Conservation (phyloP, 441 rosid genomes). For the Breynia disticha region DNA sequence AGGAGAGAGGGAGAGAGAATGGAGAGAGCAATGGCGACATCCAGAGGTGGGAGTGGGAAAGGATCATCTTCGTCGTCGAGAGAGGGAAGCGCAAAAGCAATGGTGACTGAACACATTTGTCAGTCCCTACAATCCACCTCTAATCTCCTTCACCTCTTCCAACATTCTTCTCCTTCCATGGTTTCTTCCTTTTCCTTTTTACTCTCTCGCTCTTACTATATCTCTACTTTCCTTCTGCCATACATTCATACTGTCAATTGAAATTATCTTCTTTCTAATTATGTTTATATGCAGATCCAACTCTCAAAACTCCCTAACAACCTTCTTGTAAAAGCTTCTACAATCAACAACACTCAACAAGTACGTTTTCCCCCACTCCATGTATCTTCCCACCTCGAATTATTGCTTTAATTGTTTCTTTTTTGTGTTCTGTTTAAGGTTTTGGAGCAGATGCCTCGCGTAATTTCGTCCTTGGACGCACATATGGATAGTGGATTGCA, state of each 20-base stretch:
- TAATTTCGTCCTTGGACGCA: constrained; percentile 53
- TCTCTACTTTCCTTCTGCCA: no score
- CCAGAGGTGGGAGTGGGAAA: no score
- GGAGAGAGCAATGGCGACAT: no score
- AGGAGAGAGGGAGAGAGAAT: no score
- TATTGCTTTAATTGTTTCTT: background rate
- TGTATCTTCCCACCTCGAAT: background rate
- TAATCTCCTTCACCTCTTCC: constrained; percentile 71
- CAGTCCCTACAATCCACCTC: constrained; percentile 72
- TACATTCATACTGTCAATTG: no score
- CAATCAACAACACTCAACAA: constrained; percentile 47
- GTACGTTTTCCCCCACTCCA: constrained; percentile 21
- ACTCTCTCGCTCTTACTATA: no score
- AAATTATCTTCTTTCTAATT: no score
- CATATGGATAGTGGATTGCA: constrained; percentile 47
- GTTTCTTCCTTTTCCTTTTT: constrained; percentile 11
- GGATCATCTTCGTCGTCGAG: constrained; percentile 8
- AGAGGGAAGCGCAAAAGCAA: constrained; percentile 54
- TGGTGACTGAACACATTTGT: constrained; percentile 58
- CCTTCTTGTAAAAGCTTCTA: constrained; percentile 43
- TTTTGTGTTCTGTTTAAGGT: constrained; percentile 24
- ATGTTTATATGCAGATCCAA: constrained; percentile 29
- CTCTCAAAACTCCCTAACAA: constrained; percentile 52
- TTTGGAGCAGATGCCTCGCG: constrained; percentile 49
- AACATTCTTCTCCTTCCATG: constrained; percentile 65